A percentile compares a stretch with the other conserved stretches of the same genome.
Conservation (phyloP, 805 yeast genomes). For the Candida multigemmis region DNA sequence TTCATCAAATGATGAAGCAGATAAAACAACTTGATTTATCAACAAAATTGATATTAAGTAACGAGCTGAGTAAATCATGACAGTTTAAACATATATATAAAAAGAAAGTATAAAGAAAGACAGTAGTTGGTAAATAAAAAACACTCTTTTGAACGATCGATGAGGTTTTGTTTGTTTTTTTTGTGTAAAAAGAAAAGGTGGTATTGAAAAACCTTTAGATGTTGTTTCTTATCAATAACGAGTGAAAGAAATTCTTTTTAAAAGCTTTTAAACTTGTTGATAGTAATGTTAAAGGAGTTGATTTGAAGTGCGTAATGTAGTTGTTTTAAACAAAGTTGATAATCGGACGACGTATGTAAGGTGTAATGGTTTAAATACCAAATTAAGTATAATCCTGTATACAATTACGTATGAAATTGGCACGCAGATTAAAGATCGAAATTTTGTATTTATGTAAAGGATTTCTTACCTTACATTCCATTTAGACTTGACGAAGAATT, state of each 20-base stretch:
- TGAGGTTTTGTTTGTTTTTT: neutral
- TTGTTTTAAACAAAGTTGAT: too few relatives aligned
- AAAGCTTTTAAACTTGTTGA: neutral
- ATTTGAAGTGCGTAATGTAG: constrained; percentile 2
- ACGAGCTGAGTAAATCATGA: neutral
- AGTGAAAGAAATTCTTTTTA: neutral
- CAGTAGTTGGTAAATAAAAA: constrained; percentile 5
- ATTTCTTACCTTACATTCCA: too few relatives aligned
- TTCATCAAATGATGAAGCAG: constrained; percentile 2
- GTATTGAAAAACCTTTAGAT: neutral
- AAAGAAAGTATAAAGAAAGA: constrained; percentile 4
- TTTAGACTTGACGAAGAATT: too few relatives aligned
- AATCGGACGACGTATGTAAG: too few relatives aligned
- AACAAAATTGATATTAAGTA: neutral
- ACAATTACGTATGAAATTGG: too few relatives aligned
- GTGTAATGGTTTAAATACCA: too few relatives aligned
- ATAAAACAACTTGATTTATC: neutral
- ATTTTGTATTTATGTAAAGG: too few relatives aligned
- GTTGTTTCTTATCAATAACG: neutral
- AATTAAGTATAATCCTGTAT: too few relatives aligned
- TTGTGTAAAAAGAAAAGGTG: neutral
- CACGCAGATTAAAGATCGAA: too few relatives aligned
- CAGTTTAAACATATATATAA: neutral
- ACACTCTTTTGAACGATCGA: neutral
- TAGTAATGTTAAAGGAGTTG: neutral